Evolutionary conservation across 176 grass and related monocot genomes (phyloP), one percentile per base, ranked within the genome.

Genomic region (Eragrostis nindensis): DNA sequence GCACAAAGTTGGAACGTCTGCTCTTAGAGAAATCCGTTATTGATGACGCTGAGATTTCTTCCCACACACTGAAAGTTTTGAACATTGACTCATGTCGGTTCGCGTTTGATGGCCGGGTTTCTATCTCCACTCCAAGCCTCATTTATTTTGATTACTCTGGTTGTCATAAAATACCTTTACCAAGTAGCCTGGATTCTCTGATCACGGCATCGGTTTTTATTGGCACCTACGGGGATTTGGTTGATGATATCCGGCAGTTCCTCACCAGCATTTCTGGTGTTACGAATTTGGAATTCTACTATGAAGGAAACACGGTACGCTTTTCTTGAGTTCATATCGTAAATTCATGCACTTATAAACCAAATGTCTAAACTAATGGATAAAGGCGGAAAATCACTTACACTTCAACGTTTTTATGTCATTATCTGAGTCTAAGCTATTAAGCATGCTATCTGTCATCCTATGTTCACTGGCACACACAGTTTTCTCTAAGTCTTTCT

Each of bases 51-150:
- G 38, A 80, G 45, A 66, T 80, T 30, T 65, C 27, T 25, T 73
- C 68, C 19, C 19, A 18, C 1, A 80, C 76, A 8, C 57, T 86
- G 13, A 85, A 85, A 75, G 17, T 79, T 55, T 25, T 79, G 57
- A 13, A 8, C 47, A 53, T 85, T 9, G 4, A 8, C 44, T 2
- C 2, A 1, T 5, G 13, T 57, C 0, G 0, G 1, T 38, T 57
- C 38, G 1, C 10, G 6, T 40, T 0, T 70, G 21, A 11, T 2
- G 4, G 27, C 13, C 59, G 5, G 9, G 11, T 0, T 32, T 56
- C 39, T 47, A 57, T 86, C 57, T 74, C 38, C 1, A 44, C 42
- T 9, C 69, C 76, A 25, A 86, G 47, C n/a, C 60, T 80, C 8
- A 7, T 36, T 9, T 3, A 71, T 0, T 0, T 0, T 7, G 3